Evolutionary conservation across 106 monocot genomes (phyloP).

Genomic region (Allium fistulosum): DNA sequence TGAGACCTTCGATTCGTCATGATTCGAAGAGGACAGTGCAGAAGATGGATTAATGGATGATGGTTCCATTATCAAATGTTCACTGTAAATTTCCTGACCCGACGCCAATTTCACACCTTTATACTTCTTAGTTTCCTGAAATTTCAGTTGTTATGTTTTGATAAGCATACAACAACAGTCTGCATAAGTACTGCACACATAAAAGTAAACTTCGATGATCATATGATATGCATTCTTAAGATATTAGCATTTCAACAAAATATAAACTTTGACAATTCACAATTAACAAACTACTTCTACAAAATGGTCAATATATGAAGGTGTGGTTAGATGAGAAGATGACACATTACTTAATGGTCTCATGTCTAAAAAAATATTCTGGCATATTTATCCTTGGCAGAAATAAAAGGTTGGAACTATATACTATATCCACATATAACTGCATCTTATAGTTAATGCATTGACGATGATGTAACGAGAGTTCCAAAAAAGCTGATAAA

Average conservation of each 20-base stretch:
- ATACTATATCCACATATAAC: too few relatives aligned
- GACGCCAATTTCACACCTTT: constrained; percentile 67
- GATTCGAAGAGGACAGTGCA: constrained; percentile 2
- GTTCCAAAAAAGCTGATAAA: too few relatives aligned
- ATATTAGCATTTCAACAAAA: neutral
- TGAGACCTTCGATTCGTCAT: constrained; percentile 11
- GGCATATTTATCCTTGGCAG: too few relatives aligned
- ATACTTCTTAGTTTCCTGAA: constrained; percentile 42
- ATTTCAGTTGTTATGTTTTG: neutral
- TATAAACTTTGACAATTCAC: neutral
- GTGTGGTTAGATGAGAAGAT: neutral
- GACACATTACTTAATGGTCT: too few relatives aligned
- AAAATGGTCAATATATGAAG: neutral
- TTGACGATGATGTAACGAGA: too few relatives aligned
- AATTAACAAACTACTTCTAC: neutral
- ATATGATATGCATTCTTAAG: too few relatives aligned
- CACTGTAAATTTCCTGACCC: constrained; percentile 71
- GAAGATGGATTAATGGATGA: constrained; percentile 37
- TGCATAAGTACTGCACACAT: neutral
- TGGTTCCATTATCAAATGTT: constrained; percentile 54
- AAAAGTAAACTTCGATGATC: neutral
- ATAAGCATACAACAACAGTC: neutral
- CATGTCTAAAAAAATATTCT: too few relatives aligned
- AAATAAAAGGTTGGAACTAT: too few relatives aligned
- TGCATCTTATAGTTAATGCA: too few relatives aligned